phyloP scores from a whole-genome alignment of 2,329 filamentous ascomycete species.

The Chrysosporium keratinophilum region DNA sequence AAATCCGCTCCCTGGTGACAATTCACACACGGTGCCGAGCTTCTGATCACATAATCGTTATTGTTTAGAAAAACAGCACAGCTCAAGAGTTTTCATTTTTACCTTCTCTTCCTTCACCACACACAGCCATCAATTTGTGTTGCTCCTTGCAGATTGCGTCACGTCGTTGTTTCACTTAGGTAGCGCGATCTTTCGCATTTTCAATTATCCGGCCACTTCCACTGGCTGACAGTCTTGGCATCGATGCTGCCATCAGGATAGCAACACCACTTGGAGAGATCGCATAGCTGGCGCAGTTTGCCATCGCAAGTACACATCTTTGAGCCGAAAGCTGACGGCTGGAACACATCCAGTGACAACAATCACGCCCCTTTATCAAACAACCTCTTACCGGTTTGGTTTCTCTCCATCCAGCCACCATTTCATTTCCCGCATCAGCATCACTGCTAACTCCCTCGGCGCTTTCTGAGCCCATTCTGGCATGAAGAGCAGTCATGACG shows the following conservation, averaged over 20 bases:
- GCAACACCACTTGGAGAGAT: slow-evolving; percentile 6
- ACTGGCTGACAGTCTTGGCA: slow-evolving; percentile 5
- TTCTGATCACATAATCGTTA: slow-evolving; percentile 1
- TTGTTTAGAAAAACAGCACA: neutral
- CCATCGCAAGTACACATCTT: slow-evolving; percentile 3
- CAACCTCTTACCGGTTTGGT: slow-evolving; percentile 8
- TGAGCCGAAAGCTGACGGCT: neutral
- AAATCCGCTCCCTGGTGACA: neutral
- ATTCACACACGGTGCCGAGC: neutral
- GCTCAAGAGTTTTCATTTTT: neutral
- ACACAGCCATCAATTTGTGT: neutral
- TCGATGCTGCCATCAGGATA: slow-evolving; percentile 7
- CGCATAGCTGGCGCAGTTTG: neutral
- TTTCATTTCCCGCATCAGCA: neutral
- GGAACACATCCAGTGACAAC: neutral
- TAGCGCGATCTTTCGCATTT: neutral
- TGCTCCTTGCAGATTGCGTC: neutral
- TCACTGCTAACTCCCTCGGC: slow-evolving; percentile 4
- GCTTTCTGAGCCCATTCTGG: slow-evolving; percentile 4
- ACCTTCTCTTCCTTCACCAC: neutral
- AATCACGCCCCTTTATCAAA: neutral
- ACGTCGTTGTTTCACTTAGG: neutral
- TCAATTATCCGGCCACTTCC: neutral
- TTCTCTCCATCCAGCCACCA: slow-evolving; percentile 5
- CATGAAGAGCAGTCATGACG: slow-evolving; percentile 56